A percentile compares a stretch with the other conserved stretches of the same genome.
Evolutionary conservation across 306 rosid species (phyloP).

Genomic region (Castanopsis chinensis): DNA sequence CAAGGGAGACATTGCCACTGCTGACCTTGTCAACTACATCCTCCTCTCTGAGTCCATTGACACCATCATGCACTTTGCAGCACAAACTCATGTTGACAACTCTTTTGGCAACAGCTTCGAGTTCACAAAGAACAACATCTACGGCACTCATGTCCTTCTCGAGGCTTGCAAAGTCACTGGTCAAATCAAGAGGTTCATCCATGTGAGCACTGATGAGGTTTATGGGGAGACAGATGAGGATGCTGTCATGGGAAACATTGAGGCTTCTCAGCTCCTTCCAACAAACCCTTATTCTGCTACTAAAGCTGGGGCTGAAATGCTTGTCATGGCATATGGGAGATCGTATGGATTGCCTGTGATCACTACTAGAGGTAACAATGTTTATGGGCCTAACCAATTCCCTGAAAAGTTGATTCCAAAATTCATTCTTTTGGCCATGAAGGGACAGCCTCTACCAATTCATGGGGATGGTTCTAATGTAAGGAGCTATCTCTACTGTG

Average conservation of each 20-base stretch:
- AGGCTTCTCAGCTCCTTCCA: constrained; percentile 91
- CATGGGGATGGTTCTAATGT: constrained; percentile 94
- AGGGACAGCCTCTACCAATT: constrained; percentile 88
- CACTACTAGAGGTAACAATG: constrained; percentile 90
- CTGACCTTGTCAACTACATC: constrained; percentile 88
- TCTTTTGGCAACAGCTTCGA: constrained; percentile 90
- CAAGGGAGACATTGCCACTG: constrained; percentile 91
- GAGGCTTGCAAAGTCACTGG: constrained; percentile 96
- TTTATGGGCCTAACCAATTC: constrained; percentile 87
- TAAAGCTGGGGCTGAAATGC: constrained; percentile 96
- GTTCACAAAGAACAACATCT: constrained; percentile 92
- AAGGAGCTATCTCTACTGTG: constrained; percentile 85
- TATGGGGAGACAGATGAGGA: constrained; percentile 95
- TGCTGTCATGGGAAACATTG: constrained; percentile 87
- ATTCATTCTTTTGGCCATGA: constrained; percentile 85
- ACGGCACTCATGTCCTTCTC: constrained; percentile 85
- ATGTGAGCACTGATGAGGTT: constrained; percentile 94
- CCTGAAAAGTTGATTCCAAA: constrained; percentile 89
- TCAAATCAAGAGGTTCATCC: constrained; percentile 85
- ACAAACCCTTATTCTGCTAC: constrained; percentile 94
- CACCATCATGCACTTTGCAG: constrained; percentile 93
- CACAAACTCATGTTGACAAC: constrained; percentile 94
- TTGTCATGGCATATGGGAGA: constrained; percentile 92
- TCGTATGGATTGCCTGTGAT: constrained; percentile 86
- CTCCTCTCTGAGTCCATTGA: constrained; percentile 78